Percentiles rank a stretch among this genome's conserved stretches.
These are phyloP conservation scores for Vitis vinifera DNA, from an alignment of 164 flowering plant species.

Conservation along the genomic window ASM3070453v1 NC_081811.1:25448501-25449000, in stretches of 20 bases:
- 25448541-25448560: conserved; percentile 36
- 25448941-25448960: conserved; percentile 54
- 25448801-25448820: conserved; percentile 52
- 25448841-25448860: conserved; percentile 47
- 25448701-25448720: conserved; percentile 45
- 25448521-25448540: conserved; percentile 31
- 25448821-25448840: conserved; percentile 35
- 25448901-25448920: conserved; percentile 46
- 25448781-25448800: conserved; percentile 50
- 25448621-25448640: conserved; percentile 37
- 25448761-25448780: conserved; percentile 33
- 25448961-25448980: conserved; percentile 32
- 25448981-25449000: conserved; percentile 65
- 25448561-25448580: conserved; percentile 62
- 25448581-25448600: conserved; percentile 52
- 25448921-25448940: conserved; percentile 46
- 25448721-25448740: conserved; percentile 37
- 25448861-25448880: conserved; percentile 55
- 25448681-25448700: conserved; percentile 38
- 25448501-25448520: conserved; percentile 58
- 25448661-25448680: conserved; percentile 48
- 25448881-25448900: conserved; percentile 45
- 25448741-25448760: conserved; percentile 66
- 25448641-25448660: conserved; percentile 57
- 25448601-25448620: conserved; percentile 41